A percentile compares a stretch with the other conserved stretches of the same genome.
Conservation (phyloP, 2,329 filamentous ascomycete genomes). For the Curvularia sp. region DNA sequence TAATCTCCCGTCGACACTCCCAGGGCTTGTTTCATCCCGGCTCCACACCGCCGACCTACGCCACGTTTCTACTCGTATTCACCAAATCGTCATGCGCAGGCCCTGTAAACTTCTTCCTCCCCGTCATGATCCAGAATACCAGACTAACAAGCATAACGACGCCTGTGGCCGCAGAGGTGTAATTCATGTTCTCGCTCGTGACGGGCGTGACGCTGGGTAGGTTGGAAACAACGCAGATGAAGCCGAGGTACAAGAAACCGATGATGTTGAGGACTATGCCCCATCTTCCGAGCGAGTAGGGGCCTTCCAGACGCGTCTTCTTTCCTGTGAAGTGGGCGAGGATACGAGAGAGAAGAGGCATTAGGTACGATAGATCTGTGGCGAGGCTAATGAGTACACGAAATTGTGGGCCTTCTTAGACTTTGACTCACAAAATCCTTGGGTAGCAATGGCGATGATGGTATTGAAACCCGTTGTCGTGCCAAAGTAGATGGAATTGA, state of each 20-base stretch:
- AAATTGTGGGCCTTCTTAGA: not conserved
- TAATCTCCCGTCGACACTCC: not conserved
- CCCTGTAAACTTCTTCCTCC: slow-evolving; percentile 59
- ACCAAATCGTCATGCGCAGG: slow-evolving; percentile 37
- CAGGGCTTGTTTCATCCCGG: not conserved
- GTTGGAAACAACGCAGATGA: slow-evolving; percentile 64
- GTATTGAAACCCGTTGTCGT: slow-evolving; percentile 64
- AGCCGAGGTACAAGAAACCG: slow-evolving; percentile 61
- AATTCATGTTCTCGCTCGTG: slow-evolving; percentile 65
- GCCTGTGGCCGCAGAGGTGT: slow-evolving; percentile 64
- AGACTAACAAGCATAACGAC: slow-evolving; percentile 60
- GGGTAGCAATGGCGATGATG: slow-evolving; percentile 64
- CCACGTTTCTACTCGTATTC: not conserved
- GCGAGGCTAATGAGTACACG: slow-evolving; percentile 8
- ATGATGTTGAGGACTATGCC: slow-evolving; percentile 57
- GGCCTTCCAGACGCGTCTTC: slow-evolving; percentile 53
- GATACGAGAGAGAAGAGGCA: slow-evolving; percentile 61
- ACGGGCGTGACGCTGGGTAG: slow-evolving; percentile 62
- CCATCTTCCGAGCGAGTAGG: slow-evolving; percentile 57
- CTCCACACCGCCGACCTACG: not conserved
- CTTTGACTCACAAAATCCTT: slow-evolving; percentile 60
- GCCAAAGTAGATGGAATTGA: slow-evolving; percentile 64
- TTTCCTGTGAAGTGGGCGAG: slow-evolving; percentile 56
- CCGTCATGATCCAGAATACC: slow-evolving; percentile 62
- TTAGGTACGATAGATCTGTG: slow-evolving; percentile 63